Base-by-base conservation (phyloP, 2,329 filamentous ascomycete species). In the Davidsoniella australis region DNA sequence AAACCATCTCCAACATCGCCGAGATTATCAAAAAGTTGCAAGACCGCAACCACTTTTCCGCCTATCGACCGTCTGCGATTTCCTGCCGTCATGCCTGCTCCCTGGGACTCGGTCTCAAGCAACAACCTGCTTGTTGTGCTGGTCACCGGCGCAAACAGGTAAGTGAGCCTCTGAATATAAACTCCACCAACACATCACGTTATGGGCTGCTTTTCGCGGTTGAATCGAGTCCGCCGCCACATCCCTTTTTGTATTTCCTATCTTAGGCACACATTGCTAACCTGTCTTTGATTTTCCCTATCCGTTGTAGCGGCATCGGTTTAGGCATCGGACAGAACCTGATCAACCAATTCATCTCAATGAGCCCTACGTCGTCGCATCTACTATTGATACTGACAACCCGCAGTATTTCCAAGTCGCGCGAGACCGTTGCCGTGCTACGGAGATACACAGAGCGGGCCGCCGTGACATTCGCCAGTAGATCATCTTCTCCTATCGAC, bases 331-430 rank as follows among this genome's bases (percentile, higher is more conserved):
- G 83, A 61, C 78, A 83, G 59, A 84, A 86, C 53, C 72, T 94
- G 50, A 89, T 94, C 57, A 85, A 94, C 67, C 85, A 94, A 58
- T 95, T 94, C 68, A 76, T 94, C 53, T 67, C 70, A 52, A 76
- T 76, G 10, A 78, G 77, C 36, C 75, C 82, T 26, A 68, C 76
- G 45, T 69, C 71, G 26, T 73, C 84, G 51, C 77, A 82, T 58
- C 75, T 96, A 41, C 75, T 85, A 56, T 71, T 95, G 49, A 77
- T 95, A 55, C 79, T 85, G 55, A 94, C 86, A 5, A 94, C 89
- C 1, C 83, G 89, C 55, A 81, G 80, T 58, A 61, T 70, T 41
- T 66, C 69, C 54, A 95, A 95, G 67, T 82, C 81, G 46, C 71
- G 74, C 52, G 80, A 82, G 52, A 91, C 88, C 3, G 71, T 85